Percentiles rank a stretch among this genome's conserved stretches.
Conservation (phyloP, 768 basidiomycete genomes). For the Russula vinacea region DNA sequence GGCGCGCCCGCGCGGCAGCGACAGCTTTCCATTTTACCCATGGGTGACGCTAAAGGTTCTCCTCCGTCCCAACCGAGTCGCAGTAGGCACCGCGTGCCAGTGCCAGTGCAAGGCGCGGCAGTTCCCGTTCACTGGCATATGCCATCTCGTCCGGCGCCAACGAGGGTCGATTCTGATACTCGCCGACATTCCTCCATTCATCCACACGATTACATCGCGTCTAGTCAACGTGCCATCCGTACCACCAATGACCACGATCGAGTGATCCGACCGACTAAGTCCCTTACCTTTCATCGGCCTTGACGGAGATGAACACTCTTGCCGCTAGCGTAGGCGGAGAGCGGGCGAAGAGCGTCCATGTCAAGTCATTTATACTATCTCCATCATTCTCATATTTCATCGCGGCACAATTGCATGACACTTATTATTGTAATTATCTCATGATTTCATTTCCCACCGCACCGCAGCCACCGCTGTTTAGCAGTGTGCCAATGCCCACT, state of each 20-base stretch:
- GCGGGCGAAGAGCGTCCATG: background rate
- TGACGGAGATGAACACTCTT: background rate
- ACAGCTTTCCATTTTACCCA: slow-evolving; percentile 64
- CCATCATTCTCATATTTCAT: background rate
- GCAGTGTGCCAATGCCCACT: background rate
- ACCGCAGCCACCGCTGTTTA: too few species aligned
- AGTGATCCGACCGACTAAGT: background rate
- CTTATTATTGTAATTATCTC: background rate
- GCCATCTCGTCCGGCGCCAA: slow-evolving; percentile 1
- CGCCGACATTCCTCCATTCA: slow-evolving; percentile 9
- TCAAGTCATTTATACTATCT: background rate
- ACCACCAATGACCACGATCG: background rate
- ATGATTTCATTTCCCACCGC: background rate
- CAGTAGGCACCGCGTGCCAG: background rate
- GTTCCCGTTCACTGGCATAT: background rate
- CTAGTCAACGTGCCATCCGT: background rate
- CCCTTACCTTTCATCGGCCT: background rate
- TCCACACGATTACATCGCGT: background rate
- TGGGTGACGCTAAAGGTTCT: slow-evolving; percentile 40
- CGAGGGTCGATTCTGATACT: background rate
- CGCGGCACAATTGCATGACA: background rate
- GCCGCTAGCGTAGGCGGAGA: background rate
- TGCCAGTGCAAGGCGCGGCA: background rate
- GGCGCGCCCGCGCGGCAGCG: slow-evolving; percentile 63
- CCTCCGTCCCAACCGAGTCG: background rate